Evolutionary conservation across 2,329 filamentous ascomycete genomes (phyloP).

Genomic region (Xylariaceae sp.): DNA sequence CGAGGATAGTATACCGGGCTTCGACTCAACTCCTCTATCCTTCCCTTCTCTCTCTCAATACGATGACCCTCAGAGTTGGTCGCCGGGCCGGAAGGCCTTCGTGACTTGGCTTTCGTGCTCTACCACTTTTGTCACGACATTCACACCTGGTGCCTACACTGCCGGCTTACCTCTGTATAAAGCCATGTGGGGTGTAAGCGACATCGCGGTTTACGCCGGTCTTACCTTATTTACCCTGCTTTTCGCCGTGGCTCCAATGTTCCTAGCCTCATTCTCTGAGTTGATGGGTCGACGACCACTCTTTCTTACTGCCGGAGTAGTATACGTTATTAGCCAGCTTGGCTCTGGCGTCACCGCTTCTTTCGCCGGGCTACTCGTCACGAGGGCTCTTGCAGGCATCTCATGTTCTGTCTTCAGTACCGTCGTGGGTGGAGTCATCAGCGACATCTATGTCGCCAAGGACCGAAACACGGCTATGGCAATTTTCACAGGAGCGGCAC

Average conservation of each 20-base stretch:
- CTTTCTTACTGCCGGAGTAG: conserved; percentile 2
- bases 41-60: conserved; percentile 1
- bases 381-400: conserved; percentile 3
- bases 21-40: not conserved
- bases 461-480: conserved; percentile 16
- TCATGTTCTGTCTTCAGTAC: conserved; percentile 8
- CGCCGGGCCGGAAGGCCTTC: not conserved
- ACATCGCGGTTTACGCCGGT: not conserved
- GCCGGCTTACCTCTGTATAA: conserved; percentile 2
- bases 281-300: not conserved
- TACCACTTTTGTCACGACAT: conserved; percentile 11
- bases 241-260: conserved; percentile 12
- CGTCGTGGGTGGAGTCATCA: conserved; percentile 8
- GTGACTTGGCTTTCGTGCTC: conserved; percentile 4
- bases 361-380: conserved; percentile 1
- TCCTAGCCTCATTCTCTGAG: conserved; percentile 11
- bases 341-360: not conserved
- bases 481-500: not conserved
- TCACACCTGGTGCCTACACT: conserved; percentile 6
- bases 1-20: not conserved
- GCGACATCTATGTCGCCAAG: not conserved
- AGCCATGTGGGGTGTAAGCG: conserved; percentile 8
- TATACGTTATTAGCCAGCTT: not conserved
- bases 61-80: conserved; percentile 1
- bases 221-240: conserved; percentile 2